Percentiles rank a stretch among this genome's conserved stretches.
phyloP scores from a whole-genome alignment of 1,139 yeast genomes.

The Hyphopichia wangnamkhiaoensis region DNA sequence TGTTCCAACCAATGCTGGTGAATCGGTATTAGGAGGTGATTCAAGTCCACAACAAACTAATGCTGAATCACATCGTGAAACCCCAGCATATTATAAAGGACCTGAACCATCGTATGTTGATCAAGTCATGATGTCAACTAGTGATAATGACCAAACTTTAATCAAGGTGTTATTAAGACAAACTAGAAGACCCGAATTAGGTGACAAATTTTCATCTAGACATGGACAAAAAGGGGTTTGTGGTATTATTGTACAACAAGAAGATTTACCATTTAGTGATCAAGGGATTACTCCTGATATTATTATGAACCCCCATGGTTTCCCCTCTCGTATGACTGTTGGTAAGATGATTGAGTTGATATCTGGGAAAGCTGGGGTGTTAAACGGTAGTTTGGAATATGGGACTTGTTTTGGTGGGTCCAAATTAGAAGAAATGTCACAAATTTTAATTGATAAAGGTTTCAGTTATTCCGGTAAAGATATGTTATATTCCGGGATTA shows the following conservation, averaged over 20 bases:
- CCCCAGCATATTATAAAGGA: constrained; percentile 88
- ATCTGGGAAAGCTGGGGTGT: constrained; percentile 89
- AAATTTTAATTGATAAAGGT: constrained; percentile 88
- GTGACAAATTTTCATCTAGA: constrained; percentile 96
- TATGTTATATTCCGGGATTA: constrained; percentile 97
- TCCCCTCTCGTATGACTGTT: constrained; percentile 99
- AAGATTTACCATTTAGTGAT: constrained; percentile 97
- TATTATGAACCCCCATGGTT: constrained; percentile 97
- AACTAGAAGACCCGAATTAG: constrained; percentile 96
- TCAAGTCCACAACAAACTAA: constrained; percentile 21
- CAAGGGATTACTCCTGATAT: constrained; percentile 97
- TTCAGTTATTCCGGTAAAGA: constrained; percentile 98
- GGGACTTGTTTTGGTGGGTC: constrained; percentile 98
- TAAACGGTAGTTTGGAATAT: constrained; percentile 97
- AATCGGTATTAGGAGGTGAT: constrained; percentile 57
- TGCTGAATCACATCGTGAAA: constrained; percentile 74
- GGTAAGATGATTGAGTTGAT: constrained; percentile 99
- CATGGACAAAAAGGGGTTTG: constrained; percentile 99
- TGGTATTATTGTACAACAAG: constrained; percentile 98
- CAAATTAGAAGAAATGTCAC: constrained; percentile 95
- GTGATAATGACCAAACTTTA: constrained; percentile 92
- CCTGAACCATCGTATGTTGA: constrained; percentile 96
- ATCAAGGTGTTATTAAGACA: constrained; percentile 91
- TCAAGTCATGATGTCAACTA: constrained; percentile 95
- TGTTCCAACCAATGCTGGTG: constrained; percentile 86